Evolutionary conservation across 1,139 yeast species (phyloP), one percentile per base, ranked within the genome.

Genomic region (Magnusiomyces magnusii): DNA sequence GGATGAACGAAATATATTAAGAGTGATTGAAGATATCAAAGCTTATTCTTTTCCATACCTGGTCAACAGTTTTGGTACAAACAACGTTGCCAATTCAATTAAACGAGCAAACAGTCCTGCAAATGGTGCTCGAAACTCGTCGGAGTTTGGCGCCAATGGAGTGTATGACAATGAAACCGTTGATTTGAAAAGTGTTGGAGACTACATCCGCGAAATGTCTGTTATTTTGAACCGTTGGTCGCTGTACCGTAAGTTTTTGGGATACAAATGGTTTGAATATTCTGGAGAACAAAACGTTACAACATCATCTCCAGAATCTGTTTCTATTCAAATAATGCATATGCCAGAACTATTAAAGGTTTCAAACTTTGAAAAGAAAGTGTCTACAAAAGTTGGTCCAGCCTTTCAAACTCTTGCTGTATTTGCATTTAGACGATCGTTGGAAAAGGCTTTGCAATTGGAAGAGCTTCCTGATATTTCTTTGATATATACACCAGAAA

Each of bases 171-270:
- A 71, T 27, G 75, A 71, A 24, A 69, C 68, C 1, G 66, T 69
- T 49, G 80, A 79, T 72, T 73, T 85, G 19, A 79, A 80, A 23
- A 81, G 80, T 54, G 77, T 86, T 17, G 84, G 86, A 10, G 79
- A 78, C 56, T 66, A 85, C 47, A 76, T 87, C 23, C 80, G 78
- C 58, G 98, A 93, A 67, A 74, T 88, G 23, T 81, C 95, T 0
- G 78, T 86, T 3, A 86, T 93, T 68, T 75, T 93, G 67, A 89
- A 87, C 67, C 84, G 91, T 63, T 93, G 99, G 98, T 78, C 88
- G 9, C 79, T 90, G 70, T 95, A 91, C 71, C 80, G 88, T 61
- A 83, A 83, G 67, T 93, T 91, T 67, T 79, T 89, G 64, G 81
- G 89, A 1, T 78, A 80, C 39, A 81, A 86, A 62, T 88, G 88